Base-by-base conservation (phyloP, 139 green algal genomes). In the Trebouxia sp. region DNA sequence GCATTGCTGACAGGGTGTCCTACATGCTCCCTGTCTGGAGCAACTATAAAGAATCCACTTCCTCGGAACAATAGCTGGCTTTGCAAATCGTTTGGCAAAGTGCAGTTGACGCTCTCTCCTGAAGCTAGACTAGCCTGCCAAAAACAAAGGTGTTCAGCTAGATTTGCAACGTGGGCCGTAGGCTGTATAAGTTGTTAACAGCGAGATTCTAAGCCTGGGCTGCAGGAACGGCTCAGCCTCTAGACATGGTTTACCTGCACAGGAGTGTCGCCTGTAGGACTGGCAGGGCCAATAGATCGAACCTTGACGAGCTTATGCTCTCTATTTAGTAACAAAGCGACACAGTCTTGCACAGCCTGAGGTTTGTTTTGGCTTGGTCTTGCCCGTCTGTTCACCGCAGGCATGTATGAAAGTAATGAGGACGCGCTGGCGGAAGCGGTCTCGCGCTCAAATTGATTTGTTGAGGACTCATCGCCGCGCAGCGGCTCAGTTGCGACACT, bases 301-400 rank as follows among this genome's bases (percentile, higher is more conserved):
- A 72, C 62, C 32, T 72, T 72, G 62, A 72, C 62, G 32, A 72
- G 62, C 7, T 72, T 72, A 35, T 72, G 20, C 26, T 37, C 37
- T 32, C 32, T 15, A 14, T 7, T 15, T 12, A 17, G 43, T n/a
- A 72, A 35, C 28, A 72, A 43, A 24, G 35, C 7, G 5, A 15
- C 35, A 45, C 62, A 72, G 62, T 72, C 9, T 15, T 72, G 62
- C 35, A 72, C 62, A 72, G 11, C 10, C 6, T 72, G 35, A 10
- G 14, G 17, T 9, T 37, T 72, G 6, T 14, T 9, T 4, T 32
- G 12, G 12, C 37, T 17, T 12, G 35, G 10, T 72, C 62, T 43
- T 43, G 20, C 0, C 15, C 35, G 37, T 1, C 62, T 11, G 10
- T 72, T 72, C 10, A 43, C 62, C 42, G 62, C 62, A 72, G 62